These are phyloP conservation scores for Pseudogymnoascus sp. DNA, from an alignment of 2,329 filamentous ascomycete genomes.

Conservation along the genomic window DNA sequence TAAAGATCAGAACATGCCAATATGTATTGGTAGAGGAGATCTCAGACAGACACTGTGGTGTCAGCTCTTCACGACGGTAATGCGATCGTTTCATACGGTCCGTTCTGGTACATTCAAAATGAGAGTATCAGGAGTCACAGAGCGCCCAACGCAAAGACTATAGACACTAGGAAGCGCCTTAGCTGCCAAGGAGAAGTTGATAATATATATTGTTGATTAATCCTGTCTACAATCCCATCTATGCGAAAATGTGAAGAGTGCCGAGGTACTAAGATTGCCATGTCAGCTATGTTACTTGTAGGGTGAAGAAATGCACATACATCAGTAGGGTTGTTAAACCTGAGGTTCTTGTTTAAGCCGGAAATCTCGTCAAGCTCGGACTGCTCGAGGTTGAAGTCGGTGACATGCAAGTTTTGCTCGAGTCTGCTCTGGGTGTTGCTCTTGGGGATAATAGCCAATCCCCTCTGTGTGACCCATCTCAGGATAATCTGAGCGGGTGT, in stretches of 20 bases:
- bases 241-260: constrained; percentile 44
- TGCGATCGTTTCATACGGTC: not conserved
- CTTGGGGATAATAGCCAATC: constrained; percentile 77
- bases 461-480: constrained; percentile 78
- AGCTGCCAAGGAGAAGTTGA: not conserved
- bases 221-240: constrained; percentile 18
- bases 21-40: not conserved
- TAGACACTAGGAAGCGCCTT: not conserved
- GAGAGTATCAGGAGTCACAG: not conserved
- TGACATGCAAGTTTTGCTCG: constrained; percentile 58
- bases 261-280: constrained; percentile 34
- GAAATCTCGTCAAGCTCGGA: constrained; percentile 60
- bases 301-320: constrained; percentile 37
- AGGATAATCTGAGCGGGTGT: constrained; percentile 73
- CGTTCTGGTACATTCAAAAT: not conserved
- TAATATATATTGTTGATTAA: constrained; percentile 7
- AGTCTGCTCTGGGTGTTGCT: constrained; percentile 50
- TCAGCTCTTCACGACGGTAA: not conserved
- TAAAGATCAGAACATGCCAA: not conserved
- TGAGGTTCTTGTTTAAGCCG: constrained; percentile 54
- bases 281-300: constrained; percentile 8
- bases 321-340: constrained; percentile 70
- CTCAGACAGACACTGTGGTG: not conserved
- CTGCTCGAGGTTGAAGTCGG: constrained; percentile 55
- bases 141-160: too few relatives aligned